Base-by-base conservation (phyloP, 1,284 basidiomycete genomes). In the Ganoderma resinaceum region DNA sequence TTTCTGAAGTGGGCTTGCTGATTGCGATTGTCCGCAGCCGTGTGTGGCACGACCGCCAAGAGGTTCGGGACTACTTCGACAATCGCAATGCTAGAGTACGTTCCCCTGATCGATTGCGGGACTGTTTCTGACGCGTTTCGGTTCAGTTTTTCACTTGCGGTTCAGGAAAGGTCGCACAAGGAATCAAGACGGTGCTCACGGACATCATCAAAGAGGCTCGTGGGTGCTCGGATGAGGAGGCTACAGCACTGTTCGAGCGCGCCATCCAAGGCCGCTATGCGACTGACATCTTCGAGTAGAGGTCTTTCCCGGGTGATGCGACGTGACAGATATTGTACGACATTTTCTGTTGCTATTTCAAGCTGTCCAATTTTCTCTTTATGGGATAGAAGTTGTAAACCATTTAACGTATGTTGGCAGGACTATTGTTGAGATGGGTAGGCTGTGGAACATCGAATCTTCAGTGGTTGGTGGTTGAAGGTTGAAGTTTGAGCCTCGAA, bases 141-240 rank as follows among this genome's bases (percentile, higher is more conserved):
- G 23, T n/a, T 23, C 69, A 85, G 82, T 83, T 85, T 73, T 87
- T 82, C 75, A 83, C 84, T 1, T 87, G 86, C 69, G 85, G 86
- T 6, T 83, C 82, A 0, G 77, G 80, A 14, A 76, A 75, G 46
- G 77, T 83, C 23, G 81, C 84, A 1, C 79, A 79, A 40, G 84
- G 82, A 0, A 77, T 85, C 62, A 82, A 81, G 69, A 74, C 77
- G 7, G 77, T 76, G 18, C 77, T 82, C 4, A 79, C 81, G 12
- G 76, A 81, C 26, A 79, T 84, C 20, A 79, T 85, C 68, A 78
- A 80, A 66, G 77, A 78, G 29, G 57, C 69, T 12, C 70, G 74
- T 2, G 68, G 73, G 1, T 71, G 74, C 33, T 73, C 75, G 55
- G 76, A 79, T n/a, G 74, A 73, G 16, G 73, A 78, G 42, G 79